Evolutionary conservation across 345 rosid species (phyloP).

Genomic region (Ricinus communis): DNA sequence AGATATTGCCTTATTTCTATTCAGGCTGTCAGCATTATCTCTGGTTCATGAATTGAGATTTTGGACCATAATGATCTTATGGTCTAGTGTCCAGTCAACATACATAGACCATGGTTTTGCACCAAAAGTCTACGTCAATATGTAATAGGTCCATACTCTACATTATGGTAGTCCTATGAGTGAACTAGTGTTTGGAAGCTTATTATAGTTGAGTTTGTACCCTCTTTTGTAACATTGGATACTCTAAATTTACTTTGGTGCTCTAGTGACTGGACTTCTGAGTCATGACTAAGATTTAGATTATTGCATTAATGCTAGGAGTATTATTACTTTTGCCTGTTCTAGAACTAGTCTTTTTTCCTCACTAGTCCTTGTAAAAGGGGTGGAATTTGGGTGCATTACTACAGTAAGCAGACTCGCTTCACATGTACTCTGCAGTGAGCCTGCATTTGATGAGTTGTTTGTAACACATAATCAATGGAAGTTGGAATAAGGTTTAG

Average conservation of each 20-base stretch:
- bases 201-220: neutral
- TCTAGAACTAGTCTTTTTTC: neutral
- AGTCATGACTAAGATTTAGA: neutral
- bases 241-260: neutral
- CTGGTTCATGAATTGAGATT: neutral
- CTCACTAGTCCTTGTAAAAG: neutral
- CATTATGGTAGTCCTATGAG: neutral
- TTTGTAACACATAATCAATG: neutral
- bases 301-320: neutral
- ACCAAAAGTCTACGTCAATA: neutral
- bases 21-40: neutral
- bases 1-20: neutral
- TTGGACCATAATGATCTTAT: slow-evolving; percentile 1
- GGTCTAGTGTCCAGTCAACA: neutral
- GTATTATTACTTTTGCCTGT: neutral
- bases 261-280: neutral
- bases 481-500: no score
- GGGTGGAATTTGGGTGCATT: neutral
- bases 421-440: neutral
- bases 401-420: neutral
- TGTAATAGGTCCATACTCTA: neutral
- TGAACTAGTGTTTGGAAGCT: slow-evolving; percentile 1
- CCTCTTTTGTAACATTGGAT: neutral
- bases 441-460: neutral
- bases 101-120: neutral